phyloP scores from a whole-genome alignment of 139 green algal genomes.

The Yamagishiella unicocca region DNA sequence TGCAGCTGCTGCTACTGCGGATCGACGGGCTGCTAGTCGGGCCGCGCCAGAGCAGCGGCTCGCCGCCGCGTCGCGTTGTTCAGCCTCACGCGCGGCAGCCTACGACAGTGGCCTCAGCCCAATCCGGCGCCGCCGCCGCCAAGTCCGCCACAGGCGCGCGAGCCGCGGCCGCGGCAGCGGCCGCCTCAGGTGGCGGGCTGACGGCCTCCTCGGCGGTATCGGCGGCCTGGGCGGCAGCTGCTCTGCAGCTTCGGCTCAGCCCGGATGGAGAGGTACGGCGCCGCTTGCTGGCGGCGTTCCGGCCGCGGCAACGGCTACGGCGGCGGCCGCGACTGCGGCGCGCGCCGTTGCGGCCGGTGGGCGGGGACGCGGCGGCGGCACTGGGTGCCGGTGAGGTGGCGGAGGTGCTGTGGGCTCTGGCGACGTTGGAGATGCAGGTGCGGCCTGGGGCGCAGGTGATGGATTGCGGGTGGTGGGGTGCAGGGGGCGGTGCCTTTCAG shows the following conservation, averaged over 20 bases:
- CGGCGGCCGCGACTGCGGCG: neutral
- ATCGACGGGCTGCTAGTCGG: neutral
- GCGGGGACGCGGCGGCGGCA: neutral
- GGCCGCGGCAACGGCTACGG: neutral
- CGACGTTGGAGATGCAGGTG: neutral
- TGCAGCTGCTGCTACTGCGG: constrained; percentile 37
- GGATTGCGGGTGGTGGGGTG: too few relatives aligned
- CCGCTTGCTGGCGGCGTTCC: neutral
- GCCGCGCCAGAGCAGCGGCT: neutral
- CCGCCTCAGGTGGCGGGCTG: neutral
- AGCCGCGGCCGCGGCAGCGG: neutral
- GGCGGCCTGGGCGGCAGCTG: constrained; percentile 15
- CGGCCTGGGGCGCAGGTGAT: too few relatives aligned
- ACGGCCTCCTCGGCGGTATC: neutral
- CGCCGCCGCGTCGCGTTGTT: too few relatives aligned
- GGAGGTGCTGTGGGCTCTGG: constrained; percentile 17
- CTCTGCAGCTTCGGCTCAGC: neutral
- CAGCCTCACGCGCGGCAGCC: neutral
- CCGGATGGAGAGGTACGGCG: neutral
- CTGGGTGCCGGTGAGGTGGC: neutral
- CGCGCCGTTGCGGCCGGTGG: neutral
- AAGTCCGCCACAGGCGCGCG: neutral
- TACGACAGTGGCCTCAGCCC: too few relatives aligned
- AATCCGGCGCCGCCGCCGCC: too few relatives aligned
- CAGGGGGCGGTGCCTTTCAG: too few relatives aligned